These are phyloP conservation scores for Pyrenophora seminiperda DNA, from an alignment of 2,329 filamentous ascomycete genomes.

Conservation along the genomic window DNA sequence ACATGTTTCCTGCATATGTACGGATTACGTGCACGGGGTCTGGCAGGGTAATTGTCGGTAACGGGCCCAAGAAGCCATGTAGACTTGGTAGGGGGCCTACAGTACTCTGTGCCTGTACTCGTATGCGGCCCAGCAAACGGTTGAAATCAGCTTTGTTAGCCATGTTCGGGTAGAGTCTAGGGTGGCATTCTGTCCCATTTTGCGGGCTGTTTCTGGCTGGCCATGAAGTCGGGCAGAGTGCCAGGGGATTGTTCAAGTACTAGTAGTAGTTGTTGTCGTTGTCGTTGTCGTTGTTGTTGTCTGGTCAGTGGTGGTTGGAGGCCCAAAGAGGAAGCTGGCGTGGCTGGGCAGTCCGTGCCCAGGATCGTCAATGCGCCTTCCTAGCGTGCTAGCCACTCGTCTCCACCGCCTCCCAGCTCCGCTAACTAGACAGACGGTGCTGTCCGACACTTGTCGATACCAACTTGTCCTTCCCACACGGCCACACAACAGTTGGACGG, in stretches of 20 bases:
- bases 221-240: too few relatives aligned
- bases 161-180: too few relatives aligned
- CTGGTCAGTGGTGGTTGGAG: neutral
- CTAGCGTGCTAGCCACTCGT: too few relatives aligned
- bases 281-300: too few relatives aligned
- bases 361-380: too few relatives aligned
- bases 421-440: slow-evolving; percentile 7
- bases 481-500: neutral
- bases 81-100: neutral
- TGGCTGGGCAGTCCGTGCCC: too few relatives aligned
- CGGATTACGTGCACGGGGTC: slow-evolving; percentile 19
- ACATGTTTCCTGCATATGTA: slow-evolving; percentile 12
- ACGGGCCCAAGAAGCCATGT: neutral
- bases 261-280: too few relatives aligned
- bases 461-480: slow-evolving; percentile 4
- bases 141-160: neutral
- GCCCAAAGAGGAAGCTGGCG: too few relatives aligned
- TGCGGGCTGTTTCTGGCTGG: too few relatives aligned
- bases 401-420: neutral
- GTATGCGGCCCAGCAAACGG: neutral
- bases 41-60: slow-evolving; percentile 5
- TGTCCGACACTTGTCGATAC: slow-evolving; percentile 15
- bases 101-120: too few relatives aligned
- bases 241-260: too few relatives aligned
- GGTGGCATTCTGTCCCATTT: too few relatives aligned